These are phyloP conservation scores for Cytospora piceicola DNA, from an alignment of 2,329 filamentous ascomycete genomes.

Conservation along the genomic window DNA sequence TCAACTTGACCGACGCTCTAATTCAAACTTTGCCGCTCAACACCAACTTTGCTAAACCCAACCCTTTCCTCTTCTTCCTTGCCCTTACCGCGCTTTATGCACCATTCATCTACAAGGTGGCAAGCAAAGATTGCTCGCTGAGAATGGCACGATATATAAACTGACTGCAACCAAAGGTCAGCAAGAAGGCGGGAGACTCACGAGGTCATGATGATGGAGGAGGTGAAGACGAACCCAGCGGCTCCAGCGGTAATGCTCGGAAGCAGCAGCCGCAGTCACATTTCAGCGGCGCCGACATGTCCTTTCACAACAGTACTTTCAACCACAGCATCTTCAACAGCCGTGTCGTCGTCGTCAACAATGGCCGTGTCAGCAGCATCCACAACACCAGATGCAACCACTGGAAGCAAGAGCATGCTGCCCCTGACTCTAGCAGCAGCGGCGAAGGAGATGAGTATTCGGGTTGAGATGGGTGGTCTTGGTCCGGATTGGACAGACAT, in stretches of 20 bases:
- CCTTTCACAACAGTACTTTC: no score
- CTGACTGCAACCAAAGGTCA: background rate
- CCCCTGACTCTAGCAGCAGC: background rate
- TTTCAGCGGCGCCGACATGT: no score
- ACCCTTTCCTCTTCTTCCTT: background rate
- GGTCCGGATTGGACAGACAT: background rate
- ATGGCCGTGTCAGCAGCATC: no score
- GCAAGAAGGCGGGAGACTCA: background rate
- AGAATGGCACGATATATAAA: background rate
- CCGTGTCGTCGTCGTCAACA: no score
- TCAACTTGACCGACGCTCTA: background rate
- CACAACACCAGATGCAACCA: background rate
- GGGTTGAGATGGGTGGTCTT: background rate
- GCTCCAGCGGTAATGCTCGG: no score
- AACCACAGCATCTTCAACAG: no score
- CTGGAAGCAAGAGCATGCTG: background rate
- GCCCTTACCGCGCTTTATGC: background rate
- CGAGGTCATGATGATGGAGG: no score
- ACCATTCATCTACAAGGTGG: background rate
- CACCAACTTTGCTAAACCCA: background rate
- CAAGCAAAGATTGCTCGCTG: background rate
- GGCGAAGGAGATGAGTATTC: background rate
- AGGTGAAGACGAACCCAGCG: background rate
- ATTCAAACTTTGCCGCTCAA: background rate
- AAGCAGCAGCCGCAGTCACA: no score